phyloP scores from a whole-genome alignment of 2,329 filamentous ascomycete species.

The Cladosporium halotolerans region DNA sequence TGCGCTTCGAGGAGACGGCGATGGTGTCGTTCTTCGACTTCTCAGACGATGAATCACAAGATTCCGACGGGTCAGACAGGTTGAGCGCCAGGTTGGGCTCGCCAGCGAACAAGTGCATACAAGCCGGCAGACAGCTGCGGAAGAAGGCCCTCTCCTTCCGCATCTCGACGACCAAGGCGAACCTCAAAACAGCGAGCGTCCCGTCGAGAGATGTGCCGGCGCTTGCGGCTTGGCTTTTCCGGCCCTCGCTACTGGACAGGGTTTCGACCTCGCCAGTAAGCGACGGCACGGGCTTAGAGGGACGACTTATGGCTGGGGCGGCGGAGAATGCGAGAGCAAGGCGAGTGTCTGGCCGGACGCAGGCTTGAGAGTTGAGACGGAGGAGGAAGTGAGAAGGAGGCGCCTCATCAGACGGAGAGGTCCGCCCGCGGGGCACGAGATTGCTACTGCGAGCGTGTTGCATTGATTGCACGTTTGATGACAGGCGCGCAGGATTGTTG shows the following conservation, averaged over 20 bases:
- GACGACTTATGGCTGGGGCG: conserved; percentile 1
- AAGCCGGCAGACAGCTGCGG: neutral
- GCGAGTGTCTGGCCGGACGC: neutral
- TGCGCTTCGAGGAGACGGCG: neutral
- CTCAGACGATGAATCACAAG: neutral
- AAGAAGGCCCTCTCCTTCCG: conserved; percentile 2
- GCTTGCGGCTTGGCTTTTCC: neutral
- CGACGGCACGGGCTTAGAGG: neutral
- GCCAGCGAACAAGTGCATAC: neutral
- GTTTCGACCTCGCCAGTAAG: neutral
- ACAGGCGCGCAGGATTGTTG: no score
- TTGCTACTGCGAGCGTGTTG: no score
- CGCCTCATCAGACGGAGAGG: no score
- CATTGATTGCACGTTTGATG: no score
- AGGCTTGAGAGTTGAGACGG: neutral
- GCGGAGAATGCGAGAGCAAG: conserved; percentile 6
- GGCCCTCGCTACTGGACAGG: neutral
- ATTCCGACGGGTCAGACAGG: neutral
- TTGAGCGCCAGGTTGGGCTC: neutral
- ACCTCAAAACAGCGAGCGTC: neutral
- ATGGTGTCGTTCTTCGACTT: conserved; percentile 1
- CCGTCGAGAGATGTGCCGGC: neutral
- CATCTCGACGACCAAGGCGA: neutral
- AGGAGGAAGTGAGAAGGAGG: neutral
- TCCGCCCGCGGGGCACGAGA: no score